phyloP scores from a whole-genome alignment of 2,329 filamentous ascomycete species.

The Berkeleyomyces basicola region DNA sequence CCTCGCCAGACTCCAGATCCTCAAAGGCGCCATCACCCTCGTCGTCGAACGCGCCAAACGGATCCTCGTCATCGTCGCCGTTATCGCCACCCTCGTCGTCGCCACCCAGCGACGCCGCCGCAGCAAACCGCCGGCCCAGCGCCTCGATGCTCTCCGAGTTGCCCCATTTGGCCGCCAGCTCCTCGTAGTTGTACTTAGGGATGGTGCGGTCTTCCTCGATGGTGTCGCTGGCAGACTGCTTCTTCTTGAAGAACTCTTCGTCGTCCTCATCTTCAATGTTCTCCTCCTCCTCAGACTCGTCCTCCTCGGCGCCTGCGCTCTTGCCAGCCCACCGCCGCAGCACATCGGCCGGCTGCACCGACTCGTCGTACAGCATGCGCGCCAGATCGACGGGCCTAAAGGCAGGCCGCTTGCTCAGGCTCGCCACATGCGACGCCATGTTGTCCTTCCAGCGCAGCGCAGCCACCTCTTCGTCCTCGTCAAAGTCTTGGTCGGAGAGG shows the following conservation, averaged over 20 bases:
- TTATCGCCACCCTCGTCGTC: constrained; percentile 21
- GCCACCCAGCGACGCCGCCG: constrained; percentile 31
- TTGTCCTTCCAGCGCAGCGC: constrained; percentile 78
- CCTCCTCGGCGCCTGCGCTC: constrained; percentile 24
- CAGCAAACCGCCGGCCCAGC: constrained; percentile 60
- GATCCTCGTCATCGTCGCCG: constrained; percentile 33
- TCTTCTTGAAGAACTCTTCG: constrained; percentile 49
- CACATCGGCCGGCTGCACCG: constrained; percentile 57
- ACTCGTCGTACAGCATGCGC: constrained; percentile 74
- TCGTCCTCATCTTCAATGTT: constrained; percentile 36
- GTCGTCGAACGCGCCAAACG: constrained; percentile 37
- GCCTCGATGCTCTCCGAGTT: constrained; percentile 60
- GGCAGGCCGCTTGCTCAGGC: constrained; percentile 51
- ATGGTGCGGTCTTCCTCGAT: constrained; percentile 65
- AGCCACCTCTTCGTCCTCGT: constrained; percentile 58
- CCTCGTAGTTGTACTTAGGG: constrained; percentile 63
- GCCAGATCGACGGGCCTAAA: constrained; percentile 73
- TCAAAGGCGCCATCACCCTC: constrained; percentile 72
- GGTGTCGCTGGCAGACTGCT: constrained; percentile 48
- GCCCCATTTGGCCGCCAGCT: constrained; percentile 73
- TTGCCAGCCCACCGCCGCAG: constrained; percentile 67
- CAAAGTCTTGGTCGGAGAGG: constrained; percentile 29
- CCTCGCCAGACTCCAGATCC: constrained; percentile 66
- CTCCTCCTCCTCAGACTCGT: constrained; percentile 37
- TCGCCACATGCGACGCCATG: constrained; percentile 56